Conservation (phyloP, 2,329 filamentous ascomycete species). For the Aureobasidium sp. region DNA sequence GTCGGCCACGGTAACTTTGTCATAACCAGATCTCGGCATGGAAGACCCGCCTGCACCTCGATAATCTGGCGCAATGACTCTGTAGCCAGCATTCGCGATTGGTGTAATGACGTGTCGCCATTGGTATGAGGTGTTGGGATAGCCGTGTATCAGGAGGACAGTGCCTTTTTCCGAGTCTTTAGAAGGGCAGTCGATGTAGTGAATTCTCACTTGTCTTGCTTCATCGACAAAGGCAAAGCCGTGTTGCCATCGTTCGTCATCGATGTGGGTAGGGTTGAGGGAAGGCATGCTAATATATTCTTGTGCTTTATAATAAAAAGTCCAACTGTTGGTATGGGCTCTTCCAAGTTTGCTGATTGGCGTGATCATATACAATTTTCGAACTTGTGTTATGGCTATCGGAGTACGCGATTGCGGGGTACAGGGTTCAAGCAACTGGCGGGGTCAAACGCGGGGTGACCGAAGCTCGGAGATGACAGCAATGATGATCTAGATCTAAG, state of each 20-base stretch:
- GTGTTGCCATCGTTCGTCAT: slow-evolving; percentile 4
- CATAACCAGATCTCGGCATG: slow-evolving; percentile 33
- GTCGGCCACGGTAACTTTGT: slow-evolving; percentile 36
- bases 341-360: no score
- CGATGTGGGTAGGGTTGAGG: slow-evolving; percentile 4
- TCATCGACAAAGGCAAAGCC: slow-evolving; percentile 7
- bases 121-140: slow-evolving; percentile 43
- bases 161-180: slow-evolving; percentile 25
- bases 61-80: slow-evolving; percentile 36
- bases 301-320: no score
- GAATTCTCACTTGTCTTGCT: slow-evolving; percentile 21
- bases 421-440: no score
- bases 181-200: slow-evolving; percentile 20
- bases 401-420: no score
- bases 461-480: no score
- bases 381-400: no score
- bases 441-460: no score
- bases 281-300: slow-evolving; percentile 9
- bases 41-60: slow-evolving; percentile 34
- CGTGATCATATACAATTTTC: no score
- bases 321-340: no score
- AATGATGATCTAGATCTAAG: no score
- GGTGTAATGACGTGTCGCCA: slow-evolving; percentile 36
- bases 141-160: slow-evolving; percentile 43
- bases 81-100: slow-evolving; percentile 34